Percentiles rank a stretch among this genome's conserved stretches.
Evolutionary conservation across 2,329 filamentous ascomycete species (phyloP).

Genomic region (Botrytis byssoidea): DNA sequence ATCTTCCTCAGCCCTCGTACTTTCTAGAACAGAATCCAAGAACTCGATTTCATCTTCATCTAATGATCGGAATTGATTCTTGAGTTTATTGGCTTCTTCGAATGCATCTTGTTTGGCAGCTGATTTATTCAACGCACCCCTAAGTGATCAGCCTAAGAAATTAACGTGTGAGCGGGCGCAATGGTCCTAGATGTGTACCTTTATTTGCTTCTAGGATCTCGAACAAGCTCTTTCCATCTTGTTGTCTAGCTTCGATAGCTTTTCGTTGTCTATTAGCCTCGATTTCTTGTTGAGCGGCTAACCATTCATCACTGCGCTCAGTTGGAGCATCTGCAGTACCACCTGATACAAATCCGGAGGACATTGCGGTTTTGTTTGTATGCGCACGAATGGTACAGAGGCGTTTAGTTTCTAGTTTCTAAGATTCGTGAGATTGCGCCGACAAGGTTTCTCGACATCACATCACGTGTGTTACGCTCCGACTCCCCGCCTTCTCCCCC

Average conservation of each 20-base stretch:
- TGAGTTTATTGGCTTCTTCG: slow-evolving; percentile 68
- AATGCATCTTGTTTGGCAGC: slow-evolving; percentile 81
- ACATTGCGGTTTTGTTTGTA: slow-evolving; percentile 39
- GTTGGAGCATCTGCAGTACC: slow-evolving; percentile 47
- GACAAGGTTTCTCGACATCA: background rate
- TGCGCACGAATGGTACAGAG: slow-evolving; percentile 10
- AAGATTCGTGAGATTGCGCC: slow-evolving; percentile 4
- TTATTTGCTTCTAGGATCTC: slow-evolving; percentile 81
- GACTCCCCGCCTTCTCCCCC: background rate
- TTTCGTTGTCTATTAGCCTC: slow-evolving; percentile 37
- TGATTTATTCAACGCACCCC: slow-evolving; percentile 41
- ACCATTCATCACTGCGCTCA: slow-evolving; percentile 41
- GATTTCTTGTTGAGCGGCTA: slow-evolving; percentile 42
- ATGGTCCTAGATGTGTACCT: slow-evolving; percentile 47
- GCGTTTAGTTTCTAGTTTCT: background rate
- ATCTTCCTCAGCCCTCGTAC: slow-evolving; percentile 54
- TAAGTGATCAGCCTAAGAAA: slow-evolving; percentile 38
- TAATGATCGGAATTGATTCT: slow-evolving; percentile 74
- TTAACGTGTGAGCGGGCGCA: slow-evolving; percentile 11
- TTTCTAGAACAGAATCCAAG: slow-evolving; percentile 57
- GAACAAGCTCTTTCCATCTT: slow-evolving; percentile 60
- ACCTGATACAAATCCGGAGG: slow-evolving; percentile 51
- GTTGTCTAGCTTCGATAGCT: slow-evolving; percentile 43
- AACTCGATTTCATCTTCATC: slow-evolving; percentile 80
- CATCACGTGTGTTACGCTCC: background rate